Evolutionary conservation across 768 basidiomycete genomes (phyloP).

Genomic region (Mycena belliarum): DNA sequence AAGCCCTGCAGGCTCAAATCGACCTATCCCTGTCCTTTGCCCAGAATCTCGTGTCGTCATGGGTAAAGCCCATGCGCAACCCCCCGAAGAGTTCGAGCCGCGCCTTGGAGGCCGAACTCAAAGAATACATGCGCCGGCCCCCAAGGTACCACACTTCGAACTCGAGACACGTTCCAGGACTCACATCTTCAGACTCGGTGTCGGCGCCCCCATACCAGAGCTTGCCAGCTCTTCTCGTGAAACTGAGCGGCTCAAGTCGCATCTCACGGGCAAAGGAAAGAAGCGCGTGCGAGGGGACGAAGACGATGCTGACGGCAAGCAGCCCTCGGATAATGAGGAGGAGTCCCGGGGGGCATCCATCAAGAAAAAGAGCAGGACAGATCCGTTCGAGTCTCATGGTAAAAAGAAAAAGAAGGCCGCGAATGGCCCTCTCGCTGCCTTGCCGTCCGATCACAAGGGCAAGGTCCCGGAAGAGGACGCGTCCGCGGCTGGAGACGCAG

Average conservation of each 20-base stretch:
- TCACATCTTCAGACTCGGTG: conserved; percentile 57
- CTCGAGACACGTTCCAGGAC: conserved; percentile 11
- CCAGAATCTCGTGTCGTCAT: conserved; percentile 72
- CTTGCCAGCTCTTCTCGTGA: conserved; percentile 49
- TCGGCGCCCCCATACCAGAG: conserved; percentile 66
- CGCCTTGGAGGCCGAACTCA: conserved; percentile 55
- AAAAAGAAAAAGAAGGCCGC: conserved; percentile 46
- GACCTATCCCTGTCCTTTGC: conserved; percentile 79
- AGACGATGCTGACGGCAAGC: conserved; percentile 24
- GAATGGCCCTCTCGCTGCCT: too few relatives aligned
- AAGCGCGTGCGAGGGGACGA: conserved; percentile 47
- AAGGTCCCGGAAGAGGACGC: not conserved
- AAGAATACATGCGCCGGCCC: conserved; percentile 68
- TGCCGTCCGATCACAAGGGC: too few relatives aligned
- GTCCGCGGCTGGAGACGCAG: not conserved
- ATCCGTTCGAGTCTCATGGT: conserved; percentile 54
- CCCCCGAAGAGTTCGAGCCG: conserved; percentile 37
- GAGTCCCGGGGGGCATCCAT: conserved; percentile 60
- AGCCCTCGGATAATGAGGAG: conserved; percentile 48
- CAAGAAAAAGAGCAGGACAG: conserved; percentile 59
- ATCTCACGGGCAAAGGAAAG: conserved; percentile 49
- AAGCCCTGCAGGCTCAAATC: conserved; percentile 78
- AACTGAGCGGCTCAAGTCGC: conserved; percentile 60
- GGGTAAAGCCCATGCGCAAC: conserved; percentile 62
- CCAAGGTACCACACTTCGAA: conserved; percentile 51